Evolutionary conservation across 2,329 filamentous ascomycete genomes (phyloP).

Genomic region (Canariomyces notabilis): DNA sequence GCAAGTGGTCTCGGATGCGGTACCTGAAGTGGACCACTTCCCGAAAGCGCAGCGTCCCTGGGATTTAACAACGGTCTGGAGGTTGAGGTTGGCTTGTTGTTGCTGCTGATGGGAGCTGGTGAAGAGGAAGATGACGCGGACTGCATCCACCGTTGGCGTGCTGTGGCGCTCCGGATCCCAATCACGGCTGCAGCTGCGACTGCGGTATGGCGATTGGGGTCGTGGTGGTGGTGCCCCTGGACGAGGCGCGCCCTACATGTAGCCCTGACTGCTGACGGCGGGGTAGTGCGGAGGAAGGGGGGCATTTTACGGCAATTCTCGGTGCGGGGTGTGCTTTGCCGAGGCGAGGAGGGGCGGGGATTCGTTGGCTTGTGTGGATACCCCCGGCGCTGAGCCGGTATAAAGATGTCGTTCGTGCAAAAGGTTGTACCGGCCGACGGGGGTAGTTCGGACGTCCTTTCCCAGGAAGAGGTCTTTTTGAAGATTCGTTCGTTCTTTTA

Average conservation of each 20-base stretch:
- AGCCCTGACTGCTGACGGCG: constrained; percentile 8
- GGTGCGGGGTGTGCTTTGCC: constrained; percentile 3
- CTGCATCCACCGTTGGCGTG: not conserved
- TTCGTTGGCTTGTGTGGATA: not conserved
- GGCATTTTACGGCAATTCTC: constrained; percentile 19
- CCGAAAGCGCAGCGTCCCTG: not conserved
- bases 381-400: not conserved
- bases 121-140: constrained; percentile 11
- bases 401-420: not conserved
- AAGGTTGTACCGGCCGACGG: not conserved
- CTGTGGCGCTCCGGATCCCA: not conserved
- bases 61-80: not conserved
- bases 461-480: not conserved
- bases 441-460: not conserved
- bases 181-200: constrained; percentile 9
- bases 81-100: not conserved
- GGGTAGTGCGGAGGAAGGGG: constrained; percentile 17
- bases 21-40: no score
- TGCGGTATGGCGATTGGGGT: not conserved
- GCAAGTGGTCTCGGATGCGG: not conserved
- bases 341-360: no score
- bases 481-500: not conserved
- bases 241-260: constrained; percentile 4
- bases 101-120: not conserved
- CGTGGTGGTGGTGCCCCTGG: not conserved